Evolutionary conservation across 352 stramenopile species (phyloP).

Genomic region (Pythium brachiatum): DNA sequence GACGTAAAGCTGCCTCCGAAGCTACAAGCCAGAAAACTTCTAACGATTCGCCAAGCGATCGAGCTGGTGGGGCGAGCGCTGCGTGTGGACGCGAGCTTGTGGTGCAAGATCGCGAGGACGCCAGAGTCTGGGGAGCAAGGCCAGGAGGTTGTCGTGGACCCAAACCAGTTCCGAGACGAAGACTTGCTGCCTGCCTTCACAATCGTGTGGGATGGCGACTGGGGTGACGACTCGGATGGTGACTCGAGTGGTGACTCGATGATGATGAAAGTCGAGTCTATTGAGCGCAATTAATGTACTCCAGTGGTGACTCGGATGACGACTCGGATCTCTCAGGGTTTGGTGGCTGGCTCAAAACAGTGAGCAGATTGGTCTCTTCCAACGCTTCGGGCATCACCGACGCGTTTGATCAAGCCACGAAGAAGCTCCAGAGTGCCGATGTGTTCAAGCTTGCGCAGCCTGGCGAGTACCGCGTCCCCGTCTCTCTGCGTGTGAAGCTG

Average conservation of each 20-base stretch:
- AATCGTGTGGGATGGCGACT: not conserved
- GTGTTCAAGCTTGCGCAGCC: not conserved
- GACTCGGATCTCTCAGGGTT: not conserved
- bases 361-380: not conserved
- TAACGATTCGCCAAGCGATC: not conserved
- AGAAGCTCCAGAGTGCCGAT: not conserved
- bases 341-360: not conserved
- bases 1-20: too few relatives aligned
- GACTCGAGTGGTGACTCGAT: too few relatives aligned
- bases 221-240: too few relatives aligned
- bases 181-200: not conserved
- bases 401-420: not conserved
- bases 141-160: not conserved
- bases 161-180: not conserved
- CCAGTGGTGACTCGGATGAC: too few relatives aligned
- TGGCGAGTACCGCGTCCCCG: not conserved
- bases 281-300: too few relatives aligned
- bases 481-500: not conserved
- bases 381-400: not conserved
- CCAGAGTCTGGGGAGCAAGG: not conserved
- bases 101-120: not conserved
- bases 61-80: not conserved
- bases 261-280: too few relatives aligned
- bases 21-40: too few relatives aligned
- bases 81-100: not conserved